Conservation (phyloP, 495 filamentous ascomycete genomes). For the Penicillium simplicissimum region DNA sequence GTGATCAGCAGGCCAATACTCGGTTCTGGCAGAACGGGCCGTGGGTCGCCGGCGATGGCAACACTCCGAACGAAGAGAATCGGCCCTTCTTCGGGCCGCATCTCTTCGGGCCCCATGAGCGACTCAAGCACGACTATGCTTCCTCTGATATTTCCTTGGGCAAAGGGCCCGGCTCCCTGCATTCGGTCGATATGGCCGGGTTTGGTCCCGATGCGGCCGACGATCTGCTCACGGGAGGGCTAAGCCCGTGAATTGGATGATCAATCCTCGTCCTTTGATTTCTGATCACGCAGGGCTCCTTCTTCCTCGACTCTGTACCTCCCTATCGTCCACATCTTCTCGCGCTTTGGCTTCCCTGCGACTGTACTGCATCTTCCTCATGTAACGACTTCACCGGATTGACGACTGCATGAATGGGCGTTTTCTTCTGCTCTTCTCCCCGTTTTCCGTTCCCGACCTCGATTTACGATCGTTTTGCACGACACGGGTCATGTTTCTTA, state of each 20-base stretch:
- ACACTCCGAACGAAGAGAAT: conserved; percentile 51
- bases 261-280: not conserved
- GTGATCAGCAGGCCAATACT: conserved; percentile 51
- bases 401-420: conserved; percentile 53
- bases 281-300: conserved; percentile 3
- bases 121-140: conserved; percentile 52
- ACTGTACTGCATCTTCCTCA: conserved; percentile 41
- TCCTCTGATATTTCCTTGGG: conserved; percentile 51
- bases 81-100: conserved; percentile 52
- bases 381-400: conserved; percentile 50
- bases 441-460: conserved; percentile 20
- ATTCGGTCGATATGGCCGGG: conserved; percentile 52
- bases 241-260: conserved; percentile 39
- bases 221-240: conserved; percentile 38
- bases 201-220: conserved; percentile 47
- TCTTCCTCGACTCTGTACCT: conserved; percentile 11
- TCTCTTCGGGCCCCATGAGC: conserved; percentile 42
- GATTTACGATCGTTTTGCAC: conserved; percentile 28
- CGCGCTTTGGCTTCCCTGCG: conserved; percentile 27
- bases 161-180: conserved; percentile 47
- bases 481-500: conserved; percentile 32
- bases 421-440: conserved; percentile 34
- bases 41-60: conserved; percentile 50
- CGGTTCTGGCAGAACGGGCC: conserved; percentile 52
- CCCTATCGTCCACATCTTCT: conserved; percentile 24